These are phyloP conservation scores for Cymbopogon flexuosus DNA, from an alignment of 202 grass and related monocot species.

Conservation along the genomic window DNA sequence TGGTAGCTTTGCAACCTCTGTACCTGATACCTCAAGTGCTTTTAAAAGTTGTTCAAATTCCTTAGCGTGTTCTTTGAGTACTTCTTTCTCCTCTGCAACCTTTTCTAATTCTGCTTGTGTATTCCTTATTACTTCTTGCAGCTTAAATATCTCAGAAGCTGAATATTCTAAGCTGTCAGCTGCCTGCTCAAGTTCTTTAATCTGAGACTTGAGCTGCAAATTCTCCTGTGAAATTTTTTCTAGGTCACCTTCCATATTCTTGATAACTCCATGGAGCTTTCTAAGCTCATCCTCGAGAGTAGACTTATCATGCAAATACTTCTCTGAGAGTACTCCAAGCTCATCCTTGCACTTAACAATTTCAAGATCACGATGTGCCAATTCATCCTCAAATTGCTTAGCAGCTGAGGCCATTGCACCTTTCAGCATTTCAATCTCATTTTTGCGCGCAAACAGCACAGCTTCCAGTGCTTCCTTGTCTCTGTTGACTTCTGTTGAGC, in stretches of 20 bases:
- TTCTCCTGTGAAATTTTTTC: conserved; percentile 43
- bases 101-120: conserved; percentile 45
- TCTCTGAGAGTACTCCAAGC: conserved; percentile 39
- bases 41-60: conserved; percentile 32
- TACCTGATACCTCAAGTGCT: conserved; percentile 20
- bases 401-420: conserved; percentile 51
- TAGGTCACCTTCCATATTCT: conserved; percentile 35
- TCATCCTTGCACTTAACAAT: conserved; percentile 54
- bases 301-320: conserved; percentile 61
- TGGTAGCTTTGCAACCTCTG: conserved; percentile 35
- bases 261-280: conserved; percentile 38
- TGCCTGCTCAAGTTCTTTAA: conserved; percentile 44
- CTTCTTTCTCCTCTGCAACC: conserved; percentile 37
- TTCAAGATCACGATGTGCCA: conserved; percentile 47
- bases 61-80: conserved; percentile 11
- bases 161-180: conserved; percentile 27
- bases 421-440: conserved; percentile 62
- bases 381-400: conserved; percentile 51
- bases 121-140: conserved; percentile 36
- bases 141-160: conserved; percentile 37
- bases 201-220: conserved; percentile 19
- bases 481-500: conserved; percentile 19
- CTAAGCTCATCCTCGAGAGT: conserved; percentile 51
- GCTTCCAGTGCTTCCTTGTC: conserved; percentile 47
- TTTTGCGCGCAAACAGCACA: conserved; percentile 38